Conservation (phyloP, 441 rosid genomes). For the Pelargonium myrrhifolium region DNA sequence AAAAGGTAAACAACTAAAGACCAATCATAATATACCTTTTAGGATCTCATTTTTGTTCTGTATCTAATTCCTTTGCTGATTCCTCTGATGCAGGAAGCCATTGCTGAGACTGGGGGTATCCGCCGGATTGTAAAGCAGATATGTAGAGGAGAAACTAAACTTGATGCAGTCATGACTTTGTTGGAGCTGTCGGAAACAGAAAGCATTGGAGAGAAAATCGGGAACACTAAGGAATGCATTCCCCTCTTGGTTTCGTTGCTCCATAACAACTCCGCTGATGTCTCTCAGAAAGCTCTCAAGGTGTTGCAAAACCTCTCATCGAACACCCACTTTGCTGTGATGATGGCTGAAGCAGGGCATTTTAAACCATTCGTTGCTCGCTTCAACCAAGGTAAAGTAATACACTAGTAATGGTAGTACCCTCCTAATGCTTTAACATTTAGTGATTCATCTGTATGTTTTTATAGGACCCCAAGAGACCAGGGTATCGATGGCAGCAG, state of each 20-base stretch:
- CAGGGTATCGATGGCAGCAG: constrained; percentile 40
- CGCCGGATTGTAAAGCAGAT: constrained; percentile 37
- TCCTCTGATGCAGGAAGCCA: constrained; percentile 29
- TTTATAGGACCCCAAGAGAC: constrained; percentile 36
- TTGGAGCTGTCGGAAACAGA: constrained; percentile 36
- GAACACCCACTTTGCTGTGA: constrained; percentile 38
- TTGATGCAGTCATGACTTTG: constrained; percentile 30
- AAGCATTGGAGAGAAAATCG: constrained; percentile 32
- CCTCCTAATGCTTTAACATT: neutral
- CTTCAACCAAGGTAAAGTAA: constrained; percentile 37
- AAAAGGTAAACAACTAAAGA: constrained; percentile 30
- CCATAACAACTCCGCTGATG: constrained; percentile 17
- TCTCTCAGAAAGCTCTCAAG: constrained; percentile 29
- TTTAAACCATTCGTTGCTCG: constrained; percentile 34
- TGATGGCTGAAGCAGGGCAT: constrained; percentile 45
- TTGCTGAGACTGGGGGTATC: constrained; percentile 34
- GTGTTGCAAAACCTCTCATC: constrained; percentile 40
- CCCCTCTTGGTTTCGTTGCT: constrained; percentile 43
- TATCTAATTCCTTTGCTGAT: constrained; percentile 3
- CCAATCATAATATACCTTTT: neutral
- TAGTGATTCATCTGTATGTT: constrained; percentile 12
- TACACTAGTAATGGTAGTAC: neutral
- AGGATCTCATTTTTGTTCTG: no score
- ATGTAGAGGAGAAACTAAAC: constrained; percentile 27
- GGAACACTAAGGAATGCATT: constrained; percentile 37